phyloP scores from a whole-genome alignment of 1,139 yeast species.

The Yamadazyma spencermartinsiae region DNA sequence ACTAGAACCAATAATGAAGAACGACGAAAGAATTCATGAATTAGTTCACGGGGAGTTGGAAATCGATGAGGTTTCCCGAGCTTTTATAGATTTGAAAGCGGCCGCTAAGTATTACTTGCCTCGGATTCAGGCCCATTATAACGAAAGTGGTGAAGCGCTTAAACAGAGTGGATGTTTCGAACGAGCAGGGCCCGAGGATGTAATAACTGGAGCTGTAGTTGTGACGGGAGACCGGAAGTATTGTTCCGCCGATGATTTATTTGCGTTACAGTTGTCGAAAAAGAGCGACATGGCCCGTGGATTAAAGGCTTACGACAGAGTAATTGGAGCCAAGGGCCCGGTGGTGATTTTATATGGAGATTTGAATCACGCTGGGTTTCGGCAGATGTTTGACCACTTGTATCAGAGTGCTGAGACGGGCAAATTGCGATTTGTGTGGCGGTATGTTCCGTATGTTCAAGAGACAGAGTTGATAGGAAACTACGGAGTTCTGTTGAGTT shows the following conservation, averaged over 20 bases:
- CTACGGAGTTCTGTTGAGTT: constrained; percentile 59
- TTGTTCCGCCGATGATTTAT: constrained; percentile 68
- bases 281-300: constrained; percentile 17
- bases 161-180: too few relatives aligned
- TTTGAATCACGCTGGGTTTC: constrained; percentile 47
- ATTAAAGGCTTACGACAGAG: constrained; percentile 54
- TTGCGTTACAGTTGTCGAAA: constrained; percentile 57
- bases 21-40: constrained; percentile 41
- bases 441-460: constrained; percentile 48
- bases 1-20: constrained; percentile 17
- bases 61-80: constrained; percentile 17
- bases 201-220: too few relatives aligned
- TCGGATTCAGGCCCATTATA: constrained; percentile 62
- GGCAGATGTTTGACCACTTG: constrained; percentile 57
- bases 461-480: constrained; percentile 50
- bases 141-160: too few relatives aligned
- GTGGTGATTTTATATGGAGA: constrained; percentile 52
- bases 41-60: constrained; percentile 31
- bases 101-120: constrained; percentile 60
- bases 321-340: constrained; percentile 54
- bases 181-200: constrained; percentile 8
- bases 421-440: constrained; percentile 72
- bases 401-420: constrained; percentile 62
- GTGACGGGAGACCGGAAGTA: constrained; percentile 52
- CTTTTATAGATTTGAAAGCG: constrained; percentile 51